A percentile compares a stretch with the other conserved stretches of the same genome.
phyloP scores from a whole-genome alignment of 768 basidiomycete genomes.

The Leccinum uliginosum region DNA sequence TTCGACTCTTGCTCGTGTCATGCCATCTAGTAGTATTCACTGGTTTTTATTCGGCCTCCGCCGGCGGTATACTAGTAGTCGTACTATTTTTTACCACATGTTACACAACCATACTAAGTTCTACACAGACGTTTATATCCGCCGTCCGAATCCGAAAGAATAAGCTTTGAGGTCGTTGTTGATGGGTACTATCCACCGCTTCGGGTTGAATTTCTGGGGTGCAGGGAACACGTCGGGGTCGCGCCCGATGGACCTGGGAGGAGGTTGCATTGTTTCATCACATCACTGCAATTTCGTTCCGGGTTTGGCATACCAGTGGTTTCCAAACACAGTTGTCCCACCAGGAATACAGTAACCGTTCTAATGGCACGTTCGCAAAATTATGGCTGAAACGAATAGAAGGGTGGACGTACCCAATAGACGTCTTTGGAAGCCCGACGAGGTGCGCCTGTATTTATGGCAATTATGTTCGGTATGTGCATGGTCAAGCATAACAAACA shows the following conservation, averaged over 20 bases:
- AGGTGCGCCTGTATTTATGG: slow-evolving; percentile 13
- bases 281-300: background rate
- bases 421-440: slow-evolving; percentile 25
- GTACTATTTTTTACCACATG: no score
- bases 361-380: slow-evolving; percentile 15
- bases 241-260: slow-evolving; percentile 20
- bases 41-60: no score
- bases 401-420: slow-evolving; percentile 18
- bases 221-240: slow-evolving; percentile 26
- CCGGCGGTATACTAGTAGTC: no score
- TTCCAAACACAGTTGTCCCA: slow-evolving; percentile 32
- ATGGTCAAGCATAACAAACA: no score
- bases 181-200: slow-evolving; percentile 47
- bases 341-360: slow-evolving; percentile 32
- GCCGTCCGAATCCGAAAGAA: slow-evolving; percentile 52
- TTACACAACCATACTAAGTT: no score
- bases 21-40: no score
- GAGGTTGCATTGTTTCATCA: background rate
- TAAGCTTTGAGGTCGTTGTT: slow-evolving; percentile 48
- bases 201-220: slow-evolving; percentile 50
- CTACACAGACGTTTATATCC: no score
- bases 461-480: background rate
- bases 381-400: no score
- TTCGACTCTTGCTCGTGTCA: no score
- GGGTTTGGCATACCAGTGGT: slow-evolving; percentile 21